phyloP scores from a whole-genome alignment of 192 early-diverging fungal genomes.

The Rhizophagus prolifer region DNA sequence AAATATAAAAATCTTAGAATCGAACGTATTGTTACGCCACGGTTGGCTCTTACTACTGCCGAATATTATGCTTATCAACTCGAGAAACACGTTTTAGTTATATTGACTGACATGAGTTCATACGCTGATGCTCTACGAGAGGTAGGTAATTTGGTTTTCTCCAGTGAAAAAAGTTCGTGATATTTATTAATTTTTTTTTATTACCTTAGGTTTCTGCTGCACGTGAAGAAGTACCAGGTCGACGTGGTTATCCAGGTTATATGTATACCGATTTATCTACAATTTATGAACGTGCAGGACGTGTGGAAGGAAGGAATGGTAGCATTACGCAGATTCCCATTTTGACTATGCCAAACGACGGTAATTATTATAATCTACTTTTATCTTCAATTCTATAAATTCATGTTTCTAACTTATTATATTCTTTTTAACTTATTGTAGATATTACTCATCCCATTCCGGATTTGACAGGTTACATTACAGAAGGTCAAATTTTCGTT shows the following conservation, averaged over 20 bases:
- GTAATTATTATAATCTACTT: conserved; percentile 40
- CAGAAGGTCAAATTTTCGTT: conserved; percentile 99
- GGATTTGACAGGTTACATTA: conserved; percentile 99
- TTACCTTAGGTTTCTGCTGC: conserved; percentile 82
- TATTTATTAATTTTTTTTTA: background rate
- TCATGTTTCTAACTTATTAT: background rate
- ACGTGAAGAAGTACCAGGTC: conserved; percentile 98
- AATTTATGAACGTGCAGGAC: conserved; percentile 98
- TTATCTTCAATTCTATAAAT: background rate
- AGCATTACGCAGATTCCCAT: conserved; percentile 99
- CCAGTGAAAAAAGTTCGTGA: background rate
- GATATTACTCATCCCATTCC: conserved; percentile 99
- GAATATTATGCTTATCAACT: conserved; percentile 99
- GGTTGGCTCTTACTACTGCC: conserved; percentile 95
- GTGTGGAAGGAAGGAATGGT: conserved; percentile 95
- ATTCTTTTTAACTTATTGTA: conserved; percentile 27
- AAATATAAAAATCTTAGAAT: conserved; percentile 53
- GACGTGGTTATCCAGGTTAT: conserved; percentile 99
- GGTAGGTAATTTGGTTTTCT: conserved; percentile 35
- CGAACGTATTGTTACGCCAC: conserved; percentile 99
- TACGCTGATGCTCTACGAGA: conserved; percentile 99
- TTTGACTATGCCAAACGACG: conserved; percentile 99
- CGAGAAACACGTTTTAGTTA: conserved; percentile 99
- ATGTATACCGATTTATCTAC: conserved; percentile 99
- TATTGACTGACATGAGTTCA: conserved; percentile 98